These are phyloP conservation scores for Rhodotorula paludigena DNA, from an alignment of 768 basidiomycete species.

Conservation along the genomic window DNA sequence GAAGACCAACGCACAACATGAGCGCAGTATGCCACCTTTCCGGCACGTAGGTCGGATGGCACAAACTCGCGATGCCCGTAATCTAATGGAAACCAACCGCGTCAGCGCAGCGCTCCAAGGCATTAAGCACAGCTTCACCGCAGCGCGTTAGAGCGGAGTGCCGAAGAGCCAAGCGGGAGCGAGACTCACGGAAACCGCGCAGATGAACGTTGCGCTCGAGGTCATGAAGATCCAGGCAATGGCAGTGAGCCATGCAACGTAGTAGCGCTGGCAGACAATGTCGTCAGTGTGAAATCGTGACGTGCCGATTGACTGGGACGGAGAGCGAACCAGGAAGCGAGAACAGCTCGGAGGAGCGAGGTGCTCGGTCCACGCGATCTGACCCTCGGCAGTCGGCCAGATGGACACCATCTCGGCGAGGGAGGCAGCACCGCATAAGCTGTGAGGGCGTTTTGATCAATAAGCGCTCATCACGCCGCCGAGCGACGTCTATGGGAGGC, in stretches of 20 bases:
- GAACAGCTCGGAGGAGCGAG: background rate
- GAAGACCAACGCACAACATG: background rate
- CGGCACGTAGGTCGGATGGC: background rate
- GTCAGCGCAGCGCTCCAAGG: no score
- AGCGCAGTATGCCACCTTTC: background rate
- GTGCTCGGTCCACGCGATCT: slow-evolving; percentile 1
- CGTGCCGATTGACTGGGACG: no score
- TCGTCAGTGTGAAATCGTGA: background rate
- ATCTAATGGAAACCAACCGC: background rate
- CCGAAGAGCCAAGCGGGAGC: background rate
- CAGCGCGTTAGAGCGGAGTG: no score
- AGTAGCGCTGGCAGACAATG: background rate
- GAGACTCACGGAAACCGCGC: background rate
- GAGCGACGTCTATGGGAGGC: background rate
- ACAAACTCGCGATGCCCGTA: background rate
- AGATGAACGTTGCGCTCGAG: background rate
- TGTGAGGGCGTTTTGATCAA: no score
- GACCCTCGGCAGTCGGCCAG: slow-evolving; percentile 1
- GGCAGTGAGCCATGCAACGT: background rate
- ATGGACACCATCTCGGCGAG: slow-evolving; percentile 3
- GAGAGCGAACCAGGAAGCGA: background rate
- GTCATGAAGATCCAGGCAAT: slow-evolving; percentile 5
- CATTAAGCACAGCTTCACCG: background rate
- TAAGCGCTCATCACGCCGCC: no score
- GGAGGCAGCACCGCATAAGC: slow-evolving; percentile 1